Evolutionary conservation across 2,329 filamentous ascomycete genomes (phyloP), one percentile per base, ranked within the genome.

Genomic region (Remersonia thermophila): DNA sequence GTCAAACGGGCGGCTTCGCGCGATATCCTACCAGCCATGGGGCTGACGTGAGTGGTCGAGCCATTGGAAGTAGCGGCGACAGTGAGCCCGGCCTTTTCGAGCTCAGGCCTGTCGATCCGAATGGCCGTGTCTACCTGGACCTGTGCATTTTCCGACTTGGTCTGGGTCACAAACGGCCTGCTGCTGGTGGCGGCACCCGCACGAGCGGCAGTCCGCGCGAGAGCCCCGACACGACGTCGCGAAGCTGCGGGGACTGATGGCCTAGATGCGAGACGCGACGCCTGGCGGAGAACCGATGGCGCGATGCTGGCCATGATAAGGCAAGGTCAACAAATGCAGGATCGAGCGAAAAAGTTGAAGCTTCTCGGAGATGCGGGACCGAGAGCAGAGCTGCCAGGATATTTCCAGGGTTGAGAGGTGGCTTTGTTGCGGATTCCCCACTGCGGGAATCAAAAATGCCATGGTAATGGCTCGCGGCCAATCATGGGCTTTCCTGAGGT

Each of bases 111-210:
- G 48, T 94, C 85, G 42, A 86, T 69, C 57, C 82, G 83, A 60
- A 94, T 87, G 41, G 85, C 78, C 9, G 80, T 82, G 52, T 94
- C 85, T 39, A 85, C 63, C 50, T 75, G 82, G 52, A 94, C 82
- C 55, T 86, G 84, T 34, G 85, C 84, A 58, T 76, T 73, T 50
- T 83, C 77, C 47, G 77, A 71, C 65, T 80, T 85, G 42, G 83
- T 80, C 63, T 87, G 80, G 18, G 84, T 82, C 45, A 94, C 86
- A 69, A 94, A 94, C 51, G 65, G 38, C 32, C 35, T 31, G 33
- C 39, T 35, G 14, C 73, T 33, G 49, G 46, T 34, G 46, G 30
- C 50, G 25, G 41, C 49, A 39, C 55, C 37, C 33, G 50, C 46
- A 41, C 59, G 57, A 9, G 20, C 20, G 20, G 9, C 20, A 9